Evolutionary conservation across 2,329 filamentous ascomycete species (phyloP).

Genomic region (Verticillium klebahnii): DNA sequence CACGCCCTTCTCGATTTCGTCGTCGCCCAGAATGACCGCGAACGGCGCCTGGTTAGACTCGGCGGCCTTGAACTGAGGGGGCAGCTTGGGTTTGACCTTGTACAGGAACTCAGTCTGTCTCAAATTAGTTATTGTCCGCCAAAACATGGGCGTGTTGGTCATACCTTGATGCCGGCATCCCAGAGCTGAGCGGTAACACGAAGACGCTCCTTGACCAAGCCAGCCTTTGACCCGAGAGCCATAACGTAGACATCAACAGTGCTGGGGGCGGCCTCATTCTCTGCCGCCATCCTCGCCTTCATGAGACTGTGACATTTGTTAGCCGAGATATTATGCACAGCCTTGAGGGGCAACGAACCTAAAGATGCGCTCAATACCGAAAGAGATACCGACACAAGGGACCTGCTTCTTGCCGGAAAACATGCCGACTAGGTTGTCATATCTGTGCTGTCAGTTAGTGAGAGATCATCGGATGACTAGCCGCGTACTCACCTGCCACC

Average conservation of each 20-base stretch:
- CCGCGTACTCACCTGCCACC: slow-evolving; percentile 44
- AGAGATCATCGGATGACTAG: slow-evolving; percentile 29
- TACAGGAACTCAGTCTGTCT: slow-evolving; percentile 73
- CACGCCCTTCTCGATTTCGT: slow-evolving; percentile 78
- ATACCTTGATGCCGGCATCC: slow-evolving; percentile 80
- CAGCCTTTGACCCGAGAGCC: slow-evolving; percentile 85
- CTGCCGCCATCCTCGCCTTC: slow-evolving; percentile 67
- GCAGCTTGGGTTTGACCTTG: slow-evolving; percentile 87
- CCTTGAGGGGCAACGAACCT: slow-evolving; percentile 46
- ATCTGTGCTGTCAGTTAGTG: slow-evolving; percentile 43
- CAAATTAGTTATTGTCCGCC: background rate
- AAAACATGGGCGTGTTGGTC: slow-evolving; percentile 10
- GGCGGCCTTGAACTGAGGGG: slow-evolving; percentile 85
- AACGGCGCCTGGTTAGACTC: slow-evolving; percentile 77
- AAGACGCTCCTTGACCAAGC: slow-evolving; percentile 80
- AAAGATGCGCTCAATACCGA: slow-evolving; percentile 94
- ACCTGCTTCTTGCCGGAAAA: slow-evolving; percentile 82
- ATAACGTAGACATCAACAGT: slow-evolving; percentile 88
- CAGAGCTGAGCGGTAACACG: slow-evolving; percentile 70
- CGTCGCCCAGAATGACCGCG: slow-evolving; percentile 84
- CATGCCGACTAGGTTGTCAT: slow-evolving; percentile 92
- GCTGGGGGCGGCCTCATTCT: slow-evolving; percentile 49
- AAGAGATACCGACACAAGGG: slow-evolving; percentile 79
- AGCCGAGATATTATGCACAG: background rate
- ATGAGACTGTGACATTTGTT: slow-evolving; percentile 57